Percentiles rank a stretch among this genome's conserved stretches.
Evolutionary conservation across 1,139 yeast species (phyloP).

Genomic region (Blastobotrys apis): DNA sequence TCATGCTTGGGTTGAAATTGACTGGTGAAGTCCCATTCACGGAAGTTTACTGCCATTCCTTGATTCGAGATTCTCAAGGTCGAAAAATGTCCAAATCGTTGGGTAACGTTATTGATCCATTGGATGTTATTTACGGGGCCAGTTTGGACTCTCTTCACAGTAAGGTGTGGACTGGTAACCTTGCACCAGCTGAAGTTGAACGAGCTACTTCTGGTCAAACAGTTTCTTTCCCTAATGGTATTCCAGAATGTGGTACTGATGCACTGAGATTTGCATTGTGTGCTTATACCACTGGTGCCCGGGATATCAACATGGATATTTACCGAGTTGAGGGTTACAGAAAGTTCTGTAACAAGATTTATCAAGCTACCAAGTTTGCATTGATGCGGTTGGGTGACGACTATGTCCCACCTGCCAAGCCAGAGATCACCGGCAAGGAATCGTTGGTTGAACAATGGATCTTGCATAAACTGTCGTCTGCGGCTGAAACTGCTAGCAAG

Average conservation of each 20-base stretch:
- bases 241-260: slow-evolving; percentile 99
- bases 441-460: slow-evolving; percentile 97
- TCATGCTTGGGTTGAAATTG: slow-evolving; percentile 81
- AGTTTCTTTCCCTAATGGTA: slow-evolving; percentile 90
- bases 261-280: slow-evolving; percentile 97
- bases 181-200: slow-evolving; percentile 83
- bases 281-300: slow-evolving; percentile 98
- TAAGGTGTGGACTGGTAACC: slow-evolving; percentile 72
- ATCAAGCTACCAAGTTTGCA: slow-evolving; percentile 97
- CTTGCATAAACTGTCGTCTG: slow-evolving; percentile 71
- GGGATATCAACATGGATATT: slow-evolving; percentile 94
- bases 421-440: slow-evolving; percentile 68
- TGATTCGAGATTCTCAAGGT: slow-evolving; percentile 98
- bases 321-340: slow-evolving; percentile 98
- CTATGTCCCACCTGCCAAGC: slow-evolving; percentile 69
- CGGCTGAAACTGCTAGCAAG: slow-evolving; percentile 61
- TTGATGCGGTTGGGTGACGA: slow-evolving; percentile 88
- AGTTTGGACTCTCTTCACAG: slow-evolving; percentile 74
- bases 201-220: slow-evolving; percentile 88
- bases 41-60: slow-evolving; percentile 96
- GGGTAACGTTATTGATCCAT: slow-evolving; percentile 95
- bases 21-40: slow-evolving; percentile 90
- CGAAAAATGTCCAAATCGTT: slow-evolving; percentile 97
- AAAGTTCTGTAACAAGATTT: slow-evolving; percentile 98
- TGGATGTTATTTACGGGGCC: slow-evolving; percentile 89